A percentile compares a stretch with the other conserved stretches of the same genome.
phyloP scores from a whole-genome alignment of 306 rosid genomes.

The Fagus crenata region DNA sequence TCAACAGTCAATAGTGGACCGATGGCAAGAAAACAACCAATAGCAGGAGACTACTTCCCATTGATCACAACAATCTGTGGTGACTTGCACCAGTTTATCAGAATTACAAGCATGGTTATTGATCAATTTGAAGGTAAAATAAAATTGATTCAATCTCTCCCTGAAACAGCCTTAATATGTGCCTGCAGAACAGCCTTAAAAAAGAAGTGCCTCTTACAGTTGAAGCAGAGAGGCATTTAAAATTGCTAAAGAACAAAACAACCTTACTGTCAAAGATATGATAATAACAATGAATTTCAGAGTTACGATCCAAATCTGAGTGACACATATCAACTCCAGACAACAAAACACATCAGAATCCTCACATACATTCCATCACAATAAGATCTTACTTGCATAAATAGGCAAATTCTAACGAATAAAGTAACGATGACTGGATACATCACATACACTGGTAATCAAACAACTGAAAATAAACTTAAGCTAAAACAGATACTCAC shows the following conservation, averaged over 20 bases:
- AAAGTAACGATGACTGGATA: background rate
- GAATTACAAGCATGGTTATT: background rate
- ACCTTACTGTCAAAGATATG: background rate
- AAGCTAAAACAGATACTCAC: constrained; percentile 39
- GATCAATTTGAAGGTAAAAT: background rate
- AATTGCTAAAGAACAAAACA: background rate
- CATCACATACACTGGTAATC: background rate
- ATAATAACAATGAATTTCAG: background rate
- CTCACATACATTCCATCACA: background rate
- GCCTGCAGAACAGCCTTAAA: background rate
- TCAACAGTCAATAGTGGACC: background rate
- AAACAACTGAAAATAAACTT: constrained; percentile 17
- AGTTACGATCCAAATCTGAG: background rate
- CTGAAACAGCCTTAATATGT: background rate
- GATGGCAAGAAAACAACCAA: background rate
- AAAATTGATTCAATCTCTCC: background rate
- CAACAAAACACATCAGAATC: constrained; percentile 1
- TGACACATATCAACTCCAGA: background rate
- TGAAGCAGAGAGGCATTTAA: background rate
- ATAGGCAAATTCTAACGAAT: background rate
- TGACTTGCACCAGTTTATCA: background rate
- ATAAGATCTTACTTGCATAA: background rate
- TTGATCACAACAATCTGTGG: background rate
- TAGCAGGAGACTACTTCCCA: background rate
- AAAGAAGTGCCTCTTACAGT: background rate